phyloP scores from a whole-genome alignment of 257 asterid species.

The Salvia miltiorrhiza region DNA sequence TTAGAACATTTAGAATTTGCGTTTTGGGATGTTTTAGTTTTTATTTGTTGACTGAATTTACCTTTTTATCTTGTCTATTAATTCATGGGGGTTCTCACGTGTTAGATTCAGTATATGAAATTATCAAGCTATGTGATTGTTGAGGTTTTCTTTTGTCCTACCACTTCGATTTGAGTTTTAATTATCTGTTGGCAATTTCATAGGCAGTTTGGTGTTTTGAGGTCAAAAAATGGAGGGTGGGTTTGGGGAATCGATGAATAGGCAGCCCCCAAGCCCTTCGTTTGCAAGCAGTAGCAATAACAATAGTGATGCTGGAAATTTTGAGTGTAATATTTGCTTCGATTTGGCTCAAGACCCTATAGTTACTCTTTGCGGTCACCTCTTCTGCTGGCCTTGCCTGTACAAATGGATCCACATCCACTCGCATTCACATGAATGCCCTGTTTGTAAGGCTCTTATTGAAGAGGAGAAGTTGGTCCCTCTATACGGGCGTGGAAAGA shows the following conservation, averaged over 20 bases:
- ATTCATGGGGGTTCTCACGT: neutral
- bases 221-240: constrained; percentile 45
- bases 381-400: constrained; percentile 76
- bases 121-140: neutral
- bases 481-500: constrained; percentile 62
- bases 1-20: neutral
- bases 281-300: constrained; percentile 38
- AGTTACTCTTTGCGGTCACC: constrained; percentile 69
- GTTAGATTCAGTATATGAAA: neutral
- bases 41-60: neutral
- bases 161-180: neutral
- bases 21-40: neutral
- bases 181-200: neutral
- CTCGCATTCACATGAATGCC: constrained; percentile 53
- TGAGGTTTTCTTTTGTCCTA: neutral
- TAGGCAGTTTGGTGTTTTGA: constrained; percentile 19
- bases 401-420: constrained; percentile 63
- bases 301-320: constrained; percentile 56
- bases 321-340: constrained; percentile 69
- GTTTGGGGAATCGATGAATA: constrained; percentile 53
- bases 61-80: neutral
- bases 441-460: constrained; percentile 62
- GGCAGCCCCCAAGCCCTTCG: constrained; percentile 44
- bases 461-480: constrained; percentile 67
- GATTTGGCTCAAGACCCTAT: constrained; percentile 73